Evolutionary conservation across 805 yeast genomes (phyloP).

Genomic region (Huiozyma sinensis): DNA sequence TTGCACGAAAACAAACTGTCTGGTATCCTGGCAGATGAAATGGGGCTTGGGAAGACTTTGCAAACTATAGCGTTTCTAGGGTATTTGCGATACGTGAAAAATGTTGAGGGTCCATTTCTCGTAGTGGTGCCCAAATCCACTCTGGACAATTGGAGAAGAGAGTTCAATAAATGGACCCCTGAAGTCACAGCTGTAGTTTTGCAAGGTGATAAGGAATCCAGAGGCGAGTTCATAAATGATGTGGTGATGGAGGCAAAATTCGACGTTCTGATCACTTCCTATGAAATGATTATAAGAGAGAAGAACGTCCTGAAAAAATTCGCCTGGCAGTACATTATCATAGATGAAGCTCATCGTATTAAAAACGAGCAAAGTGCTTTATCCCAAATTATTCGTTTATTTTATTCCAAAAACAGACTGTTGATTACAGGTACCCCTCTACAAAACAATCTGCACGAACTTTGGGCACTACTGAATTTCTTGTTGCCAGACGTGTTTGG

Average conservation of each 20-base stretch:
- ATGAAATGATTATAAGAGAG: slow-evolving; percentile 88
- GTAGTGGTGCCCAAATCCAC: slow-evolving; percentile 94
- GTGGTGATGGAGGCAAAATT: slow-evolving; percentile 62
- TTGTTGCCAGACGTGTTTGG: slow-evolving; percentile 90
- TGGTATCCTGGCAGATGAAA: slow-evolving; percentile 94
- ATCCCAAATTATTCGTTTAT: slow-evolving; percentile 83
- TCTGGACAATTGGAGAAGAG: slow-evolving; percentile 92
- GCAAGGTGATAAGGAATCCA: slow-evolving; percentile 82
- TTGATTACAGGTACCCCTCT: slow-evolving; percentile 93
- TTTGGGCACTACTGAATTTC: slow-evolving; percentile 91
- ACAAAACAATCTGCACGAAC: slow-evolving; percentile 88
- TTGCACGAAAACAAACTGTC: slow-evolving; percentile 79
- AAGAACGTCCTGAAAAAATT: slow-evolving; percentile 69
- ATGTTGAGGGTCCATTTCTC: slow-evolving; percentile 81
- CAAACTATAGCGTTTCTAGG: slow-evolving; percentile 92
- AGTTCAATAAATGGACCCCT: slow-evolving; percentile 92
- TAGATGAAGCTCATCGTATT: slow-evolving; percentile 95
- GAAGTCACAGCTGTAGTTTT: slow-evolving; percentile 77
- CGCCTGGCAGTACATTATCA: slow-evolving; percentile 87
- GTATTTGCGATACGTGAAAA: slow-evolving; percentile 65
- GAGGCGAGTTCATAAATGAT: slow-evolving; percentile 49
- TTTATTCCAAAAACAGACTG: slow-evolving; percentile 74
- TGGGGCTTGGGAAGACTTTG: slow-evolving; percentile 95
- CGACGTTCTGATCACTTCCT: slow-evolving; percentile 84
- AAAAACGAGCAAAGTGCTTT: slow-evolving; percentile 88